Conservation (phyloP, 1,139 yeast genomes). For the Yamadazyma friedrichii region DNA sequence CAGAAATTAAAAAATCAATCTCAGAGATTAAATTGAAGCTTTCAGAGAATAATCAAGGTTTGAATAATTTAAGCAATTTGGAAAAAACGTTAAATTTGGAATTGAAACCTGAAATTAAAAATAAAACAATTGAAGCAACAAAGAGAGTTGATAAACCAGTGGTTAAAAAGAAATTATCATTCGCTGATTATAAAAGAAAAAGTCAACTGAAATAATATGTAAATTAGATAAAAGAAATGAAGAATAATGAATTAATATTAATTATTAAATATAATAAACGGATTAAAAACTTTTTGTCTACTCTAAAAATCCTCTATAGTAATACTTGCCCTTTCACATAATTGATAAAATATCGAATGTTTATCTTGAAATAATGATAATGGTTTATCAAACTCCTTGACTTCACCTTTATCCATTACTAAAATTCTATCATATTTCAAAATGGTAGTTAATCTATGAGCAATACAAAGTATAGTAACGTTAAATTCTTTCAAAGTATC, state of each 20-base stretch:
- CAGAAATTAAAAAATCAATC: constrained; percentile 16
- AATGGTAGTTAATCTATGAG: constrained; percentile 16
- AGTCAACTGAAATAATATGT: constrained; percentile 34
- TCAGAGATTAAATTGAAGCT: constrained; percentile 14
- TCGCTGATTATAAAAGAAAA: constrained; percentile 81
- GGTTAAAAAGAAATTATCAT: constrained; percentile 66
- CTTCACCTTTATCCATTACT: constrained; percentile 52
- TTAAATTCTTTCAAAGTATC: constrained; percentile 24
- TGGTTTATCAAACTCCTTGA: constrained; percentile 50
- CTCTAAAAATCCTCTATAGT: no score
- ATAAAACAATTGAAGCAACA: constrained; percentile 4
- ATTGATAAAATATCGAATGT: constrained; percentile 36
- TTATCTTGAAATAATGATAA: constrained; percentile 30
- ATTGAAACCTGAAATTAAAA: constrained; percentile 9
- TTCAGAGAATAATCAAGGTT: constrained; percentile 9
- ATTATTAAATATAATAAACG: background rate
- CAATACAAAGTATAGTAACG: constrained; percentile 16
- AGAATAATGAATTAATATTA: background rate
- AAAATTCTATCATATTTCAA: constrained; percentile 40
- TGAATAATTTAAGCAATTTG: constrained; percentile 5
- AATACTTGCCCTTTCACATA: constrained; percentile 36
- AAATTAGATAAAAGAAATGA: constrained; percentile 2
- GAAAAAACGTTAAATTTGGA: constrained; percentile 5
- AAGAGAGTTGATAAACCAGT: constrained; percentile 16
- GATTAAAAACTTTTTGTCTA: constrained; percentile 11